phyloP scores from a whole-genome alignment of 768 basidiomycete species.

The Epithele typhae region DNA sequence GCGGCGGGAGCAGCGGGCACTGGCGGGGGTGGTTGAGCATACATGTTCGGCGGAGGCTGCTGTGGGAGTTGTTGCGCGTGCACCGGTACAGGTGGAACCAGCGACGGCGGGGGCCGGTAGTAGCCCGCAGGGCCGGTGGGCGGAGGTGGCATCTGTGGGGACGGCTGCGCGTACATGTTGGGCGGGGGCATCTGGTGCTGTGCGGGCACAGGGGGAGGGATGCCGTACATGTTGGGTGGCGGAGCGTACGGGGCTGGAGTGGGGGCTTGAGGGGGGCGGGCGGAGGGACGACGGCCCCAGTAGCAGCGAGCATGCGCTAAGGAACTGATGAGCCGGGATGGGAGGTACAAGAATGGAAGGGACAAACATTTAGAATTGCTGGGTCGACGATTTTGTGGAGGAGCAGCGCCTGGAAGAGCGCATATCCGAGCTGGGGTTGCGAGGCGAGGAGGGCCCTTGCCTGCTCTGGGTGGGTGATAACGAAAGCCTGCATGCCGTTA shows the following conservation, averaged over 20 bases:
- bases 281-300: slow-evolving; percentile 15
- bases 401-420: slow-evolving; percentile 90
- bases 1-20: slow-evolving; percentile 27
- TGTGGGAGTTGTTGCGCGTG: slow-evolving; percentile 21
- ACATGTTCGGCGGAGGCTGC: slow-evolving; percentile 22
- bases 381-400: slow-evolving; percentile 93
- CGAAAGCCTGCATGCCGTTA: slow-evolving; percentile 63
- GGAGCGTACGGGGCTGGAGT: slow-evolving; percentile 11
- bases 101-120: too few species aligned
- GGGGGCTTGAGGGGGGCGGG: slow-evolving; percentile 14
- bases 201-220: slow-evolving; percentile 11
- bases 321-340: background rate
- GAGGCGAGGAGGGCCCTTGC: slow-evolving; percentile 72
- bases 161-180: slow-evolving; percentile 22
- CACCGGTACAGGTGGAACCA: slow-evolving; percentile 29
- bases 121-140: slow-evolving; percentile 26
- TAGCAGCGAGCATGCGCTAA: slow-evolving; percentile 49
- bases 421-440: slow-evolving; percentile 94
- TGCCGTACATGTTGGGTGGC: slow-evolving; percentile 13
- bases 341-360: background rate
- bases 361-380: slow-evolving; percentile 66
- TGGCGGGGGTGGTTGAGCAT: slow-evolving; percentile 21
- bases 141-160: slow-evolving; percentile 25
- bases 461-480: slow-evolving; percentile 88
- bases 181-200: slow-evolving; percentile 21